phyloP scores from a whole-genome alignment of 768 basidiomycete genomes.

The Rhizopogon sp. region DNA sequence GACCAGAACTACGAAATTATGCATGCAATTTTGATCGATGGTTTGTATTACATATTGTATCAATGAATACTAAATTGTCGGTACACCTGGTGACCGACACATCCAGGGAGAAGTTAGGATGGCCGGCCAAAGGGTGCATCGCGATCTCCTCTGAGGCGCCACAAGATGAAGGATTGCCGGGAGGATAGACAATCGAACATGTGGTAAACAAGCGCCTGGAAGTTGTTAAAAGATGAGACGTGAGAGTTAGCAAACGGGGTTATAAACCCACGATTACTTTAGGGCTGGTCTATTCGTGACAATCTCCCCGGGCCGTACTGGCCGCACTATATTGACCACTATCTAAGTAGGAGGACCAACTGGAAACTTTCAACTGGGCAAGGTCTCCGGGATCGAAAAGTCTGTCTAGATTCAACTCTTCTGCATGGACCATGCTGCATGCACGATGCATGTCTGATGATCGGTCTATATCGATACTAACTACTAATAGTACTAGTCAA shows the following conservation, averaged over 20 bases:
- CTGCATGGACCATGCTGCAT: too few species aligned
- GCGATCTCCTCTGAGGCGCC: conserved; percentile 49
- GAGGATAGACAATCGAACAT: conserved; percentile 42
- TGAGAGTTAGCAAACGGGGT: conserved; percentile 2
- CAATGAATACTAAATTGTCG: conserved; percentile 23
- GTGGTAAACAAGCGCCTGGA: conserved; percentile 49
- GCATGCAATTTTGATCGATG: too few species aligned
- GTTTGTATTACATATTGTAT: not conserved
- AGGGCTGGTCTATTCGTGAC: conserved; percentile 37
- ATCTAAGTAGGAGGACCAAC: too few species aligned
- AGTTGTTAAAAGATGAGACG: conserved; percentile 62
- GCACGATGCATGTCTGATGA: too few species aligned
- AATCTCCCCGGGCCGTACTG: too few species aligned
- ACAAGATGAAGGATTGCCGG: conserved; percentile 46
- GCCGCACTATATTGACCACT: too few species aligned
- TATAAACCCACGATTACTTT: conserved; percentile 20
- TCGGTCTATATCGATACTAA: not conserved
- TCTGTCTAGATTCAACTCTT: too few species aligned
- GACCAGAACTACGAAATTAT: too few species aligned
- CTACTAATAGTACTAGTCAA: not conserved
- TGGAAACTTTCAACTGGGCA: too few species aligned
- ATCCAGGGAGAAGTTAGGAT: conserved; percentile 40
- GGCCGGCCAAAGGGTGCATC: conserved; percentile 60
- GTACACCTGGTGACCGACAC: conserved; percentile 65
- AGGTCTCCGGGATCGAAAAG: too few species aligned